These are phyloP conservation scores for Trametes coccinea DNA, from an alignment of 768 basidiomycete genomes.

Conservation along the genomic window DNA sequence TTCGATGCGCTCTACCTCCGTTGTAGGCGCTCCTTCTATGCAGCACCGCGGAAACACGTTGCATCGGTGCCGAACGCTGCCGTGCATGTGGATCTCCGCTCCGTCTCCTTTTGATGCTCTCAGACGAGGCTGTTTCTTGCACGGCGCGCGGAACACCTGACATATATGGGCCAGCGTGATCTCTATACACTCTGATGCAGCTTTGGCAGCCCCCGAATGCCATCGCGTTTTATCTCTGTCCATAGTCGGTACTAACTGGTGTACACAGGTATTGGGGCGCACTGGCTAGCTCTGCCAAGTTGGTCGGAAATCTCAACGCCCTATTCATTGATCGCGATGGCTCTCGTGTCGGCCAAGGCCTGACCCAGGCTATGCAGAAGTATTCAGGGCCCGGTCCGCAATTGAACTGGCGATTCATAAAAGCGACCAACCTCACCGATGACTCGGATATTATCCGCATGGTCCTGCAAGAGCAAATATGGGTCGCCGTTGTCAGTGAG, in stretches of 20 bases:
- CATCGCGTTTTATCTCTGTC: too few species aligned
- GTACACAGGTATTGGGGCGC: slow-evolving; percentile 31
- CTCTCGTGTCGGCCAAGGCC: slow-evolving; percentile 33
- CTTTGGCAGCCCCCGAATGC: too few species aligned
- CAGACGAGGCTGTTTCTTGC: too few species aligned
- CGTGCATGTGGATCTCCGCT: not conserved
- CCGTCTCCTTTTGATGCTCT: not conserved
- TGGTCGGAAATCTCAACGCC: slow-evolving; percentile 37
- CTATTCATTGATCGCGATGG: slow-evolving; percentile 44
- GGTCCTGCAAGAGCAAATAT: slow-evolving; percentile 40
- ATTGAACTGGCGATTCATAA: slow-evolving; percentile 28
- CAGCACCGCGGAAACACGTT: not conserved
- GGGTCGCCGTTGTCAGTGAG: slow-evolving; percentile 45
- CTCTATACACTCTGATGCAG: too few species aligned
- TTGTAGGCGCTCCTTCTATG: not conserved
- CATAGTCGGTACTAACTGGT: not conserved
- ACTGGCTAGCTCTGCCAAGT: slow-evolving; percentile 21
- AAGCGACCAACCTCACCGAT: slow-evolving; percentile 25
- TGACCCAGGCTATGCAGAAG: slow-evolving; percentile 32
- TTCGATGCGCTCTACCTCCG: not conserved
- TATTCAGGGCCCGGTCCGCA: slow-evolving; percentile 24
- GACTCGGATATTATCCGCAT: slow-evolving; percentile 34
- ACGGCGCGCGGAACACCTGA: too few species aligned
- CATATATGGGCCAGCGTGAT: too few species aligned
- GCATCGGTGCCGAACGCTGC: not conserved